Evolutionary conservation across 1,284 basidiomycete genomes (phyloP).

Genomic region (Moniliella sp.): DNA sequence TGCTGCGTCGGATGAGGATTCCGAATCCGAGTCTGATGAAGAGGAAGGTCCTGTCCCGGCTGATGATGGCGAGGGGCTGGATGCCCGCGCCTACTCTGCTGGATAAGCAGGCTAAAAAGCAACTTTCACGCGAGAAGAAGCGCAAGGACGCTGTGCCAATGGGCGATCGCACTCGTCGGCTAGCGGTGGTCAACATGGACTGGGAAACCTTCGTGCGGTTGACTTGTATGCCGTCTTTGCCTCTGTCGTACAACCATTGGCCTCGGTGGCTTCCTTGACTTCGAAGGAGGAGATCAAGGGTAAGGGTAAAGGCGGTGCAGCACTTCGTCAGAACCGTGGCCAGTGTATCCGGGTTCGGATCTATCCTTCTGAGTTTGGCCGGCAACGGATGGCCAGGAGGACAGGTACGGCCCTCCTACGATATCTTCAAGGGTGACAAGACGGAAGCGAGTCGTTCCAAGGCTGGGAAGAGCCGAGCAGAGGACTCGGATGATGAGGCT

Average conservation of each 20-base stretch:
- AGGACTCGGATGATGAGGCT: slow-evolving; percentile 42
- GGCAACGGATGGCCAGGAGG: slow-evolving; percentile 65
- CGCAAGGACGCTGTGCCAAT: slow-evolving; percentile 11
- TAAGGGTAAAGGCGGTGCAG: slow-evolving; percentile 9
- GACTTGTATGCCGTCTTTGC: slow-evolving; percentile 85
- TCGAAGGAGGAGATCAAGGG: no score
- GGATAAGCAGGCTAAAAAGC: no score
- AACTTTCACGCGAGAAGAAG: no score
- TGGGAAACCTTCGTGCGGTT: slow-evolving; percentile 84
- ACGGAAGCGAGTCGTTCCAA: slow-evolving; percentile 17
- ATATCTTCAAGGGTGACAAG: slow-evolving; percentile 44
- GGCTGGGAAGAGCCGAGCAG: no score
- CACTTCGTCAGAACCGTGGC: slow-evolving; percentile 12
- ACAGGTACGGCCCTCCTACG: slow-evolving; percentile 64
- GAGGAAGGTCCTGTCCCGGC: no score
- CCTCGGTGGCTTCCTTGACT: slow-evolving; percentile 3
- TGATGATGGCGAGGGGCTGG: no score
- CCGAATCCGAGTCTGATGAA: slow-evolving; percentile 13
- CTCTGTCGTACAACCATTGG: slow-evolving; percentile 47
- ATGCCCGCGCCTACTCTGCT: no score
- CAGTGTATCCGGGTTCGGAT: slow-evolving; percentile 39
- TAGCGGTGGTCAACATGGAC: slow-evolving; percentile 87
- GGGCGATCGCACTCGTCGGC: slow-evolving; percentile 37
- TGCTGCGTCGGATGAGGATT: slow-evolving; percentile 3
- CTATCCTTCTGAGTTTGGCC: slow-evolving; percentile 83